Conservation (phyloP, 495 filamentous ascomycete species). For the Aspergillus affinis region DNA sequence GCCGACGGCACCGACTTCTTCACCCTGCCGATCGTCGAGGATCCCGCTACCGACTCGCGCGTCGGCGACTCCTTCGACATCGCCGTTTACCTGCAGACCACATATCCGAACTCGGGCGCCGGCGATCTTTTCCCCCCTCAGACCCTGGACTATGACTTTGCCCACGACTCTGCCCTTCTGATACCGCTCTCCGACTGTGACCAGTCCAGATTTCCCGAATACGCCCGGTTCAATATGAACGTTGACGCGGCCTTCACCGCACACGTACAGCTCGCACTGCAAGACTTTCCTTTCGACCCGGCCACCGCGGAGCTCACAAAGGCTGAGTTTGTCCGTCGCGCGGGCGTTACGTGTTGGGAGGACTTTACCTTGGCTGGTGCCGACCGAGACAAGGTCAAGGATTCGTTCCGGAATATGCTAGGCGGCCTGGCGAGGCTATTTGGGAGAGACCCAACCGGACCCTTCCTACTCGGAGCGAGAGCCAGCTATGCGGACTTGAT, state of each 20-base stretch:
- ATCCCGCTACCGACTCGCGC: conserved; percentile 36
- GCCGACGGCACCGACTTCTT: conserved; percentile 56
- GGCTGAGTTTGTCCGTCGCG: conserved; percentile 47
- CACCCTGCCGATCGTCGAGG: conserved; percentile 59
- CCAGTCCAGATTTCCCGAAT: conserved; percentile 21
- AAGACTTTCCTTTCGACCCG: conserved; percentile 46
- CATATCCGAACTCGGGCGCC: conserved; percentile 40
- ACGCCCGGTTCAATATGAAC: conserved; percentile 44
- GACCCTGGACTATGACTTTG: conserved; percentile 27
- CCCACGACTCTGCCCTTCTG: conserved; percentile 11
- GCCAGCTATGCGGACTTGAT: conserved; percentile 62
- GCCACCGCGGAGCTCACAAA: conserved; percentile 36
- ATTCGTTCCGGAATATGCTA: conserved; percentile 39
- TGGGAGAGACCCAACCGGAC: conserved; percentile 37
- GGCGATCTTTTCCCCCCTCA: conserved; percentile 42
- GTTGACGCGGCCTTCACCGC: conserved; percentile 52
- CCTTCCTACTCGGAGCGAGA: conserved; percentile 48
- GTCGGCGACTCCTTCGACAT: conserved; percentile 67
- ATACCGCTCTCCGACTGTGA: conserved; percentile 30
- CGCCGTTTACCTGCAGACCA: conserved; percentile 54
- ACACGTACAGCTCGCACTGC: conserved; percentile 32
- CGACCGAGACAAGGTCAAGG: conserved; percentile 34
- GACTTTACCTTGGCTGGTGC: conserved; percentile 44
- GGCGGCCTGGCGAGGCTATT: conserved; percentile 47
- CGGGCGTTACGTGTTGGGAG: conserved; percentile 46